Evolutionary conservation across 148 eudicot species (phyloP), one percentile per base, ranked within the genome.

Genomic region (Persicaria maculosa): DNA sequence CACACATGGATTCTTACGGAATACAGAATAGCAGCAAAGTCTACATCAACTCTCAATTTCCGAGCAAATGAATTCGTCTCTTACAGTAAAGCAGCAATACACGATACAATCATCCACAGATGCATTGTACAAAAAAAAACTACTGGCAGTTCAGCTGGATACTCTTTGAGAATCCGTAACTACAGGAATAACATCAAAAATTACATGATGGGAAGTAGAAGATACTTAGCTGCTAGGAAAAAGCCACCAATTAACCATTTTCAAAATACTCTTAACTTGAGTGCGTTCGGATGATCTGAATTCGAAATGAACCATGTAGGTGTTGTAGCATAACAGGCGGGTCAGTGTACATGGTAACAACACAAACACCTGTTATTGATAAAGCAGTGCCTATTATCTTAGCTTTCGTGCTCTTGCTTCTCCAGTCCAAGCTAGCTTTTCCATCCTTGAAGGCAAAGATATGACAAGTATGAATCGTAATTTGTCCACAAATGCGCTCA

Each of bases 221-320:
- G 68, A 74, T 77, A 46, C 12, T 79, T 75, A 59, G 87, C 50
- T 50, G 72, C 77, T 69, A 89, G 77, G 36, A 82, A 76, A 71
- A 82, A 50, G 65, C 89, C 87, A 12, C 93, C 93, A 77, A 89
- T 76, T 40, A 81, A 46, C 90, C 90, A 89, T n/a, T 76, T 76
- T 44, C 1, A 22, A 22, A 85, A 80, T 15, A 76, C 73, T 4
- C 80, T 76, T 74, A 77, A 62, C 17, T 65, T 25, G 3, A 25
- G 8, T 9, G 9, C 70, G 25, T 11, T 16, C 4, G 22, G 7
- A 73, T 74, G 84, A 53, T 54, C 72, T 57, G 77, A 68, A 65
- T 65, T 31, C 4, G n/a, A 43, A 7, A 14, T 7, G 1, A 44
- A 36, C 25, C 25, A 22, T 22, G 25, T 22, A 22, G 25, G 25